phyloP scores from a whole-genome alignment of 2,329 filamentous ascomycete species.

The Mollisia scopiformis region DNA sequence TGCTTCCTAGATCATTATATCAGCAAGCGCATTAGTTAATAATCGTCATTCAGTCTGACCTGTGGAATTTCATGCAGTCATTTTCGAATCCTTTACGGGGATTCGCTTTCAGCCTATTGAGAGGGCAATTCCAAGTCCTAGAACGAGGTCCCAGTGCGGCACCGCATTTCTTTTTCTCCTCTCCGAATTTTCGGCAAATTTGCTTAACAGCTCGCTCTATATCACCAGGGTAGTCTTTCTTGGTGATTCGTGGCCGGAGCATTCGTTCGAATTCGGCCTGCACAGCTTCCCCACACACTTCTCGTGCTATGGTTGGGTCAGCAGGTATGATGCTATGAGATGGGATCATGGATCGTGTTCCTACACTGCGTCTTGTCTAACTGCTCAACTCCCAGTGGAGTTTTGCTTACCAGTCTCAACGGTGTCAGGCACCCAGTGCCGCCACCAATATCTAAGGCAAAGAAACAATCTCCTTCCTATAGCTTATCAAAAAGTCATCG shows the following conservation, averaged over 20 bases:
- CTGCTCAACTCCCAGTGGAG: slow-evolving; percentile 16
- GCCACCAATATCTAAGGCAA: slow-evolving; percentile 16
- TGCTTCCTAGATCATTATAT: too few species aligned
- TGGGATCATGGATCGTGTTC: not conserved
- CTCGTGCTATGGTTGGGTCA: not conserved
- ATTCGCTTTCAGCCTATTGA: not conserved
- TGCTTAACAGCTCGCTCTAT: slow-evolving; percentile 2
- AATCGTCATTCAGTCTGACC: too few species aligned
- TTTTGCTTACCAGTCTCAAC: slow-evolving; percentile 12
- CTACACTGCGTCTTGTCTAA: too few species aligned
- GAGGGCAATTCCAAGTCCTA: slow-evolving; percentile 4
- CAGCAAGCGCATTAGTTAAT: too few species aligned
- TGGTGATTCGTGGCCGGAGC: not conserved
- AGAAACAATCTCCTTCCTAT: slow-evolving; percentile 15
- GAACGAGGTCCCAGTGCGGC: not conserved
- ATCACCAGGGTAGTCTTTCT: slow-evolving; percentile 6
- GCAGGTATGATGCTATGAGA: not conserved
- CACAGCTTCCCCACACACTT: slow-evolving; percentile 11
- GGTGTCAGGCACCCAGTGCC: slow-evolving; percentile 19
- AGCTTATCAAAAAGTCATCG: not conserved
- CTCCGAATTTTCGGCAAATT: slow-evolving; percentile 14
- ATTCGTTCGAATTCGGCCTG: slow-evolving; percentile 13
- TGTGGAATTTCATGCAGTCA: too few species aligned
- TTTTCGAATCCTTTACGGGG: too few species aligned
- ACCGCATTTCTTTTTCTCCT: slow-evolving; percentile 20